phyloP scores from a whole-genome alignment of 176 grass and related monocot species.

The Musa beccarii region DNA sequence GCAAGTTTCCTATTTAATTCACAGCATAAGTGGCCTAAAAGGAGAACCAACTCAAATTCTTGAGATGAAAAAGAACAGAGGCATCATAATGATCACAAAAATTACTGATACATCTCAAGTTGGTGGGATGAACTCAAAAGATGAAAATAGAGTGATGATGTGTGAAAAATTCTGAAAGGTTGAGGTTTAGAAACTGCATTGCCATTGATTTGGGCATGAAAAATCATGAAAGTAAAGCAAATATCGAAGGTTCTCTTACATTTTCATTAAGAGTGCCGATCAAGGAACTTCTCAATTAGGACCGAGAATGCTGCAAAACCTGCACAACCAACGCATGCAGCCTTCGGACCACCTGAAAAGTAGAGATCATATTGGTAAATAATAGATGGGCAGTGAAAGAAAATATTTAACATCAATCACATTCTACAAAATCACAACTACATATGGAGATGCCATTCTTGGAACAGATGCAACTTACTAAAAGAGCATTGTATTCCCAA shows the following conservation, averaged over 20 bases:
- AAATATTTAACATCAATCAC: neutral
- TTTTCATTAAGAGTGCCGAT: conserved; percentile 50
- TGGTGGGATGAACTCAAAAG: too few relatives aligned
- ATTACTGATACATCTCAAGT: too few relatives aligned
- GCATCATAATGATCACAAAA: too few relatives aligned
- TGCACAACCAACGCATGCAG: conserved; percentile 68
- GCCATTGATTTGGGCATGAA: too few relatives aligned
- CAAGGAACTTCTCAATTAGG: conserved; percentile 85
- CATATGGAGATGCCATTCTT: neutral
- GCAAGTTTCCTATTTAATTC: too few relatives aligned
- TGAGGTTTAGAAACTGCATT: too few relatives aligned
- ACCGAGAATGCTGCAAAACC: conserved; percentile 95
- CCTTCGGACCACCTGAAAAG: conserved; percentile 82
- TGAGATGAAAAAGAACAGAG: too few relatives aligned
- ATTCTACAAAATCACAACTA: neutral
- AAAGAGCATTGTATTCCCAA: too few relatives aligned
- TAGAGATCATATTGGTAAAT: conserved; percentile 12
- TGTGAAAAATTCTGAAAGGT: too few relatives aligned
- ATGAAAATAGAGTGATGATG: too few relatives aligned
- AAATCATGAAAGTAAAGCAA: neutral
- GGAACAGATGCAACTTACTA: neutral
- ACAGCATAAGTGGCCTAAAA: too few relatives aligned
- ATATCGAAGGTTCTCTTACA: neutral
- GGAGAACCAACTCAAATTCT: too few relatives aligned
- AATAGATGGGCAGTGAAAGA: neutral